Base-by-base conservation (phyloP, 768 basidiomycete species). In the Leccinum truebloodii region DNA sequence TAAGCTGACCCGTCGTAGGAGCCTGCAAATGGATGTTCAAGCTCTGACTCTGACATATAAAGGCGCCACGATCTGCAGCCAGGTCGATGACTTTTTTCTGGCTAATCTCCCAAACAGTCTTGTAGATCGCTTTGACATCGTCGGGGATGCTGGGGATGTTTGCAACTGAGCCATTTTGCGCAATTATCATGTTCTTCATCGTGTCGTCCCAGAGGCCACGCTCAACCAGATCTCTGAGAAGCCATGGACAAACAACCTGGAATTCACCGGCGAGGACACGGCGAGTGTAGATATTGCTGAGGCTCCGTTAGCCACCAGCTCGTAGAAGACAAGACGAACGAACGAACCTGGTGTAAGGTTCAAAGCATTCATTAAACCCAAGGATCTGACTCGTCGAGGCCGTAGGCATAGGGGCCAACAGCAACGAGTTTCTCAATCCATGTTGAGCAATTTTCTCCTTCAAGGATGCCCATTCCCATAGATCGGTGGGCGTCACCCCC, bases 141-240 rank as follows among this genome's bases (percentile, higher is more conserved):
- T 87, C 88, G 2, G 96, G 95, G 65, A 98, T 94, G 52, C 71
- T 84, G 28, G 92, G 88, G 65, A 98, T 94, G 72, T 86, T 92
- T 73, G 96, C 94, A 28, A 92, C 75, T 6, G 89, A 91, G 28
- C 90, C 96, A 69, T 94, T 90, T 77, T 96, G 90, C 14, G 97
- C 97, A 67, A 99, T 98, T 76, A 99, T 94, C 84, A 92, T 89
- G 79, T 98, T 95, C 85, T 96, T 97, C 96, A 98, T 98, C 73
- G 92, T 86, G 71, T 99, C 96, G 69, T 98, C 86, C 97, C 97
- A 99, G 7, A 98, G 85, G 35, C 89, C 89, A 58, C 89, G 90
- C 65, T 96, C 92, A 67, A 98, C 96, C 59, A 99, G 90, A 67
- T 99, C 97, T 59, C 94, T 88, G n/a, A 99, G 86, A 55, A 99